Evolutionary conservation across 257 asterid species (phyloP).

Genomic region (Haberlea rhodopensis): DNA sequence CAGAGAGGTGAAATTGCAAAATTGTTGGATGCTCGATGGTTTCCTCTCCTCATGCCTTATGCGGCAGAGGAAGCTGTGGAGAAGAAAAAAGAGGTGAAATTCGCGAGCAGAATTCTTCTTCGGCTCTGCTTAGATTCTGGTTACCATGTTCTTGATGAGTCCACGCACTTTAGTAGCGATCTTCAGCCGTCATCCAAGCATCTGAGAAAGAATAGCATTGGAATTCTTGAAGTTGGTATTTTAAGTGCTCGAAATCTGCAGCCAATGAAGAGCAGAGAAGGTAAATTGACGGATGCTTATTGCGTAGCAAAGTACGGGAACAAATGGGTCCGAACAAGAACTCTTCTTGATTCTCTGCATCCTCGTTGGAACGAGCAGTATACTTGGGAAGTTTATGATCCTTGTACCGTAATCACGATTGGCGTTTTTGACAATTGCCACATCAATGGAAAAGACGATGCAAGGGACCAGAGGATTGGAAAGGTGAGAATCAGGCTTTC

Average conservation of each 20-base stretch:
- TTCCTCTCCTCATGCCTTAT: conserved; percentile 48
- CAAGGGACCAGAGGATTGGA: conserved; percentile 77
- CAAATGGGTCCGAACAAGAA: conserved; percentile 93
- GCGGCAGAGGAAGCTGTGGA: conserved; percentile 44
- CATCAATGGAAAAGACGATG: conserved; percentile 58
- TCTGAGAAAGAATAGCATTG: conserved; percentile 67
- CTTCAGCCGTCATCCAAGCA: conserved; percentile 72
- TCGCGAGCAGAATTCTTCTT: conserved; percentile 75
- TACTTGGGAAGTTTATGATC: conserved; percentile 91
- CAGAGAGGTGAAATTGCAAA: conserved; percentile 48
- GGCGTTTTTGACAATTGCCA: conserved; percentile 88
- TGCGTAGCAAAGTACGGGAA: conserved; percentile 96
- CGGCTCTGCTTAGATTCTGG: conserved; percentile 67
- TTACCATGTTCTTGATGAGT: conserved; percentile 88
- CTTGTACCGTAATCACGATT: conserved; percentile 78
- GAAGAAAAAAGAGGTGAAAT: conserved; percentile 67
- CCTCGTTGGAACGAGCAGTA: conserved; percentile 97
- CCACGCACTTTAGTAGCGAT: conserved; percentile 78
- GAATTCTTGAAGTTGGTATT: conserved; percentile 85
- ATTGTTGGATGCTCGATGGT: conserved; percentile 69
- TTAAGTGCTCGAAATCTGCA: conserved; percentile 64
- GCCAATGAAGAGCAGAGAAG: conserved; percentile 80
- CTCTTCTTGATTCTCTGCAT: conserved; percentile 62
- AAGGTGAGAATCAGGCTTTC: conserved; percentile 88
- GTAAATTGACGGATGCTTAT: conserved; percentile 74